A percentile compares a stretch with the other conserved stretches of the same genome.
These are phyloP conservation scores for Alternaria novae-zelandiae DNA, from an alignment of 2,329 filamentous ascomycete genomes.

Conservation along the genomic window DNA sequence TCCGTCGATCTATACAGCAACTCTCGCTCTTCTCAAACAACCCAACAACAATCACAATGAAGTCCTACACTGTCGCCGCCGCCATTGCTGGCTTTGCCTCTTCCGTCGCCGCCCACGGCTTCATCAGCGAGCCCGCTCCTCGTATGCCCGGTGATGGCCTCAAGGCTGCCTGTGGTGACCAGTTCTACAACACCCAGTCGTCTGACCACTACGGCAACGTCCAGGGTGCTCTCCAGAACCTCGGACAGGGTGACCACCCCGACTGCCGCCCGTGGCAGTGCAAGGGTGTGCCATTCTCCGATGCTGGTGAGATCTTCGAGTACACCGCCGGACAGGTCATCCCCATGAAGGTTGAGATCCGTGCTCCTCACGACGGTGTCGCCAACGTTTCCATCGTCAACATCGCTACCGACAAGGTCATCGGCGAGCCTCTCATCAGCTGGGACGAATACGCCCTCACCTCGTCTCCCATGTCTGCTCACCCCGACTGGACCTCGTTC, in stretches of 20 bases:
- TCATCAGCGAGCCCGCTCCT: slow-evolving; percentile 56
- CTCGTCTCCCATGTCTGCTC: slow-evolving; percentile 48
- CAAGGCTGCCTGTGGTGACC: slow-evolving; percentile 60
- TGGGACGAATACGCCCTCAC: slow-evolving; percentile 64
- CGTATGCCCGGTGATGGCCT: slow-evolving; percentile 61
- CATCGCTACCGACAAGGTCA: slow-evolving; percentile 58
- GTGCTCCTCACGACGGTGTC: slow-evolving; percentile 61
- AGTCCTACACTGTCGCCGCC: slow-evolving; percentile 51
- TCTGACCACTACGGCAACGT: slow-evolving; percentile 65
- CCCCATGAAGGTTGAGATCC: slow-evolving; percentile 55
- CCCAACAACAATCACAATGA: slow-evolving; percentile 47
- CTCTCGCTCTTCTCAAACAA: slow-evolving; percentile 13
- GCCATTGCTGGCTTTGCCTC: slow-evolving; percentile 53
- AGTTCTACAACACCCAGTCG: slow-evolving; percentile 60
- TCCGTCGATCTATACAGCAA: slow-evolving; percentile 32
- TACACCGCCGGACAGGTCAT: slow-evolving; percentile 60
- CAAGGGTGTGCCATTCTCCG: slow-evolving; percentile 65
- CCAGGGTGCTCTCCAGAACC: slow-evolving; percentile 61
- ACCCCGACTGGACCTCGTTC: slow-evolving; percentile 57
- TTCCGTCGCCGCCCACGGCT: slow-evolving; percentile 61
- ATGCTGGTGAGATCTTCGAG: slow-evolving; percentile 58
- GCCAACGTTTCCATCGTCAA: slow-evolving; percentile 67
- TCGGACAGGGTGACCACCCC: slow-evolving; percentile 46
- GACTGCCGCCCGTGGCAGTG: slow-evolving; percentile 64
- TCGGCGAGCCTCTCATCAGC: slow-evolving; percentile 61